Conservation (phyloP, 345 rosid species). For the Trapa incisa region DNA sequence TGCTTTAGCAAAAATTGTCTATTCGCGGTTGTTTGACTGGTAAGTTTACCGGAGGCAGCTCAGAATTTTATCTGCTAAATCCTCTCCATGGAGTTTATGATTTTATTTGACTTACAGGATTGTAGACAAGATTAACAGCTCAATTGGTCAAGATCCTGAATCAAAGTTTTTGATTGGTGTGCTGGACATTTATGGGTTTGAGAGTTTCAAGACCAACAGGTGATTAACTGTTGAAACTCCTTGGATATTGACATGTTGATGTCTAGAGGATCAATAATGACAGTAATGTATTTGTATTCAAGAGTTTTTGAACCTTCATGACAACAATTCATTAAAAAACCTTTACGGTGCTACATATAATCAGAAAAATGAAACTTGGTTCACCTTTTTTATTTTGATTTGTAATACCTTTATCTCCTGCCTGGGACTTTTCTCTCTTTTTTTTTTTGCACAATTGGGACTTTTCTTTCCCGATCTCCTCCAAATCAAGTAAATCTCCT, state of each 20-base stretch:
- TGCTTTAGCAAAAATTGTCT: slow-evolving; percentile 90
- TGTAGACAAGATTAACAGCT: slow-evolving; percentile 78
- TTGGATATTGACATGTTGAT: slow-evolving; percentile 9
- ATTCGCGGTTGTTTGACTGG: slow-evolving; percentile 96
- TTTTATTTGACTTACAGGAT: slow-evolving; percentile 45
- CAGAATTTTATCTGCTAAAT: background rate
- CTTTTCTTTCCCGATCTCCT: background rate
- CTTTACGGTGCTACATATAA: background rate
- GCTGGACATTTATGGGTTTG: slow-evolving; percentile 98
- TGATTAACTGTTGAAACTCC: slow-evolving; percentile 70
- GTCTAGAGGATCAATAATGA: background rate
- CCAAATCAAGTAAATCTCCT: background rate
- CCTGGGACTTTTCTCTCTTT: background rate
- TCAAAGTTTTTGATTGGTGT: slow-evolving; percentile 88
- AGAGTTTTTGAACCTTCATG: background rate
- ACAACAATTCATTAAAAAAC: background rate
- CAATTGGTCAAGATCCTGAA: slow-evolving; percentile 93
- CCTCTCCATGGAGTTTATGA: background rate
- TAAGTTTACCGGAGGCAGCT: slow-evolving; percentile 20
- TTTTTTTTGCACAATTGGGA: too few species aligned
- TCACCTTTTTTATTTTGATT: background rate
- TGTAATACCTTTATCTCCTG: background rate
- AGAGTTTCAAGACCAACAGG: slow-evolving; percentile 99
- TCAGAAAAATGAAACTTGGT: background rate
- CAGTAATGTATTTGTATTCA: background rate